Conservation (phyloP, 352 stramenopile species). For the Phytophthora meadii region DNA sequence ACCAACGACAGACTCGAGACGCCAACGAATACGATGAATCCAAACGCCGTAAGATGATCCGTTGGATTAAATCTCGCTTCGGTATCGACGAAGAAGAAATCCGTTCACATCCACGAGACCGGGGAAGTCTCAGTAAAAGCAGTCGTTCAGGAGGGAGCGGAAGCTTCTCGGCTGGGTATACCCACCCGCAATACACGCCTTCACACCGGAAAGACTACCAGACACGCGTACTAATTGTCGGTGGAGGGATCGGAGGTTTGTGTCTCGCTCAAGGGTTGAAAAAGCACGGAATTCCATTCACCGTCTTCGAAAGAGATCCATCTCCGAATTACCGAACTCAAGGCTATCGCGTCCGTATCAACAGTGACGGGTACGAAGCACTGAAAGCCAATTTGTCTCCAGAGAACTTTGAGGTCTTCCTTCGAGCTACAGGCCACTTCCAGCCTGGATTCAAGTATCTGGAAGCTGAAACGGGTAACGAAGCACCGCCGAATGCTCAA, state of each 20-base stretch:
- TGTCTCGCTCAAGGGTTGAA: slow-evolving; percentile 69
- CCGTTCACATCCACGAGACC: slow-evolving; percentile 11
- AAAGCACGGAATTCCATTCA: slow-evolving; percentile 70
- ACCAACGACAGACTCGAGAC: slow-evolving; percentile 47
- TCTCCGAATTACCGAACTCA: slow-evolving; percentile 69
- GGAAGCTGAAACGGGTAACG: slow-evolving; percentile 43
- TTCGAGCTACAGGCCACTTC: slow-evolving; percentile 61
- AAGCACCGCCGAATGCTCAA: slow-evolving; percentile 23
- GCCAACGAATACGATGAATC: slow-evolving; percentile 45
- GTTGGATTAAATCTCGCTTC: slow-evolving; percentile 68
- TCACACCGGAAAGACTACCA: slow-evolving; percentile 27
- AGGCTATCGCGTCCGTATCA: slow-evolving; percentile 70
- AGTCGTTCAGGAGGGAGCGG: slow-evolving; percentile 17
- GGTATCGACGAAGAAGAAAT: slow-evolving; percentile 30
- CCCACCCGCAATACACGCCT: slow-evolving; percentile 23
- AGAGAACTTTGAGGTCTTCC: slow-evolving; percentile 66
- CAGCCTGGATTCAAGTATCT: slow-evolving; percentile 57
- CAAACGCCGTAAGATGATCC: slow-evolving; percentile 66
- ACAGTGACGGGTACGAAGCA: slow-evolving; percentile 62
- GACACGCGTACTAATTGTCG: slow-evolving; percentile 56
- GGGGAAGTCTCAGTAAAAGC: slow-evolving; percentile 30
- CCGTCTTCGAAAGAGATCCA: slow-evolving; percentile 69
- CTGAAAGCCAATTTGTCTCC: slow-evolving; percentile 53
- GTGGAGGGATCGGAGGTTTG: slow-evolving; percentile 62
- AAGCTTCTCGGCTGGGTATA: slow-evolving; percentile 20